Conservation (phyloP, 106 monocot species). For the Alisma plantagoaquatica region DNA sequence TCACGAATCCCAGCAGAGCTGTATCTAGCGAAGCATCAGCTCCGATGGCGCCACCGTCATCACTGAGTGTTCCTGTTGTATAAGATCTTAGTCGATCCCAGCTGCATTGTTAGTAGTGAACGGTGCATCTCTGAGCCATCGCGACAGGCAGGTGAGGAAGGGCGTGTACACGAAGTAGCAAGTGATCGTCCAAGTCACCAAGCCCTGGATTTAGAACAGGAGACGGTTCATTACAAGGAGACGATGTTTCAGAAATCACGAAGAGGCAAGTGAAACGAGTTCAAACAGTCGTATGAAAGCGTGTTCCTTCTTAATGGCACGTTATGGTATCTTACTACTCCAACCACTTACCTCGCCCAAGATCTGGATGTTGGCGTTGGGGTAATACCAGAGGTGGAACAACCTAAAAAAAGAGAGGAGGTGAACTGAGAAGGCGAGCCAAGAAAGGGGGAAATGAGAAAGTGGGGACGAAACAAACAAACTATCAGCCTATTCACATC, state of each 20-base stretch:
- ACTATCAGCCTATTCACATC: no score
- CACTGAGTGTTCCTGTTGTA: no score
- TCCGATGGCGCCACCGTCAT: no score
- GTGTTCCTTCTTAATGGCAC: background rate
- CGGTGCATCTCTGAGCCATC: constrained; percentile 28
- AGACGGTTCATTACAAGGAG: background rate
- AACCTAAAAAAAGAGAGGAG: constrained; percentile 16
- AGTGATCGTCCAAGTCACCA: constrained; percentile 69
- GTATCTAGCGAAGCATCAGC: no score
- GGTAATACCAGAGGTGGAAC: constrained; percentile 65
- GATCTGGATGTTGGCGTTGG: constrained; percentile 52
- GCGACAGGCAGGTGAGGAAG: constrained; percentile 38
- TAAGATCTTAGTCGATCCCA: no score
- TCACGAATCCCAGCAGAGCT: no score
- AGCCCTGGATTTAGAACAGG: constrained; percentile 49
- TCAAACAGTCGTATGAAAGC: background rate
- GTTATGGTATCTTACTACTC: background rate
- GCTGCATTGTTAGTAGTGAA: no score
- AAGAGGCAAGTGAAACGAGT: background rate
- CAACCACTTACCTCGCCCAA: constrained; percentile 45
- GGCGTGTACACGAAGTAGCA: constrained; percentile 75
- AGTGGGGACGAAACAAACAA: no score
- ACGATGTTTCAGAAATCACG: background rate
- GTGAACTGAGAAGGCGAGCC: background rate
- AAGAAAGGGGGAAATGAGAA: background rate